Conservation (phyloP, 2,329 filamentous ascomycete genomes). For the Sarocladium kiliense region DNA sequence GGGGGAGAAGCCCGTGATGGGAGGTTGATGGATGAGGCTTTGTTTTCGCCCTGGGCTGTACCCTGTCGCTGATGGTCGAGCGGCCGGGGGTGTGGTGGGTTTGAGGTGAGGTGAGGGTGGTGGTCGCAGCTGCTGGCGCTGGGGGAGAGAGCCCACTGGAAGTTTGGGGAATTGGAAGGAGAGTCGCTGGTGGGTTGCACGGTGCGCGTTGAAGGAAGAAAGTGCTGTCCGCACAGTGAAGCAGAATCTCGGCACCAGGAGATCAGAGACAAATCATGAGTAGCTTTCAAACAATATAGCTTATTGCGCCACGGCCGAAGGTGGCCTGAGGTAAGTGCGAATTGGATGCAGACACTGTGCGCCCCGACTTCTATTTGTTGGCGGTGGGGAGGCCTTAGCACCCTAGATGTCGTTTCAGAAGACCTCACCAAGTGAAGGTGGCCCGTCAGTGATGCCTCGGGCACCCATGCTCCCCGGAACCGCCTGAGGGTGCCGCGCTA, state of each 20-base stretch:
- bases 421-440: background rate
- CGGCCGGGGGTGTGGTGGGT: background rate
- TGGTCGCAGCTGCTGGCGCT: background rate
- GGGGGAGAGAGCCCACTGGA: background rate
- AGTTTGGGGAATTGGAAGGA: slow-evolving; percentile 5
- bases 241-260: background rate
- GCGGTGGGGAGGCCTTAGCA: background rate
- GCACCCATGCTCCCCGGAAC: background rate
- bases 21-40: slow-evolving; percentile 35
- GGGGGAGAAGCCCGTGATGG: slow-evolving; percentile 13
- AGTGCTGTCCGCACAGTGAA: background rate
- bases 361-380: too few species aligned
- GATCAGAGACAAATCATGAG: background rate
- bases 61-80: slow-evolving; percentile 7
- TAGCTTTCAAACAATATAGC: background rate
- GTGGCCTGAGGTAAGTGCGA: slow-evolving; percentile 1
- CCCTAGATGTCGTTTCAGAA: background rate
- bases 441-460: background rate
- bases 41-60: slow-evolving; percentile 26
- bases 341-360: slow-evolving; percentile 23
- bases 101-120: slow-evolving; percentile 4
- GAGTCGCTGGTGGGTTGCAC: background rate
- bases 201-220: background rate
- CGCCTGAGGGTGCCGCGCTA: slow-evolving; percentile 4
- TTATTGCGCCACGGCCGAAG: background rate